Percentiles rank a stretch among this genome's conserved stretches.
These are phyloP conservation scores for Cyclospora cayetanensis DNA, from an alignment of 169 alveolate species.

Conservation along the genomic window DNA sequence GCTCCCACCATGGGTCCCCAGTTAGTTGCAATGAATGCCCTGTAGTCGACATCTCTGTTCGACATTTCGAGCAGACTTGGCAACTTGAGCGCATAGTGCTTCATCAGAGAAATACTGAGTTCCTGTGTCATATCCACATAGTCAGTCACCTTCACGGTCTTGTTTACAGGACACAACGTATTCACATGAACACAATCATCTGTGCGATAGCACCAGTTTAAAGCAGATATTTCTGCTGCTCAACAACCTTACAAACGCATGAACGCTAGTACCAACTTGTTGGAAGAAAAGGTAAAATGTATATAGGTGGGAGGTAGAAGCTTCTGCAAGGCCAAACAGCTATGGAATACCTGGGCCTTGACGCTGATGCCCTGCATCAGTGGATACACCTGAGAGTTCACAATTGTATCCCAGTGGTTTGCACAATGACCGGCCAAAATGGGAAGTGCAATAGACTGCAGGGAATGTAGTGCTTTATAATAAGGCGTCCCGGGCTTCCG, in stretches of 20 bases:
- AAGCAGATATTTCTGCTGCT: no score
- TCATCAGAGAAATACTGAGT: not conserved
- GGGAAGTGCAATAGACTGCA: constrained; percentile 40
- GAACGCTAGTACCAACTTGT: no score
- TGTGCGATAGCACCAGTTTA: no score
- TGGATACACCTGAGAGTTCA: not conserved
- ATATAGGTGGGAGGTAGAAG: no score
- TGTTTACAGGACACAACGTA: no score
- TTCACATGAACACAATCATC: no score
- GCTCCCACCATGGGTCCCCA: constrained; percentile 43
- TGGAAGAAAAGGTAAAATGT: no score
- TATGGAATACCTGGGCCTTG: constrained; percentile 45
- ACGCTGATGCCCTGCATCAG: not conserved
- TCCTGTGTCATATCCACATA: no score
- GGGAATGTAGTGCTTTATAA: not conserved
- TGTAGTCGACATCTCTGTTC: constrained; percentile 60
- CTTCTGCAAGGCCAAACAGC: no score
- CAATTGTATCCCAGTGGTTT: constrained; percentile 27
- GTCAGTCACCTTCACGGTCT: no score
- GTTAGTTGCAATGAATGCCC: constrained; percentile 46
- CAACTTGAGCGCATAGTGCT: constrained; percentile 33
- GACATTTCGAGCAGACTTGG: constrained; percentile 50
- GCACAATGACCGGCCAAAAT: not conserved
- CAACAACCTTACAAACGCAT: no score
- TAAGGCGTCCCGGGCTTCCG: constrained; percentile 40